Base-by-base conservation (phyloP, 805 yeast genomes). In the Ogataea minuta region DNA sequence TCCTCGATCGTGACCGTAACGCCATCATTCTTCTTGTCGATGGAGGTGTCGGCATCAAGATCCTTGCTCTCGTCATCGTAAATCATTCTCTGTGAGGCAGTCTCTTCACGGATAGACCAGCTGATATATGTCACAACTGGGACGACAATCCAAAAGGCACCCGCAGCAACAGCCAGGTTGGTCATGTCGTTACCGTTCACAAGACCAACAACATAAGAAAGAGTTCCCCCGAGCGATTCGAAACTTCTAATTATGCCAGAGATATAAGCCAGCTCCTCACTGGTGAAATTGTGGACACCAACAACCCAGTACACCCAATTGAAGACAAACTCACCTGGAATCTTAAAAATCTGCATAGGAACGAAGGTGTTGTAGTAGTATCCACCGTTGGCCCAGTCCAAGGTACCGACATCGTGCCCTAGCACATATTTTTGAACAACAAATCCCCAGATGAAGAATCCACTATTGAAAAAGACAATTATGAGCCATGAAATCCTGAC, bases 301-400 rank as follows among this genome's bases (percentile, higher is more conserved):
- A 52, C 43, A 3, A 48, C 46, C 62, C 62, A 57, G 34, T 47
- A 54, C 16, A 51, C 34, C 58, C 59, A 55, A 26, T 53, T 51
- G 44, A 53, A 54, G 3, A 46, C 36, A 8, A 49, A 38, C 40
- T 57, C 60, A 28, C 40, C 43, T 3, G 49, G 45, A 16, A 54
- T 44, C 16, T 49, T 54, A 40, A 53, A 55, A 8, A 55, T 25
- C 29, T 49, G 53, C 19, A 52, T 43, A 6, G 60, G 60, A 17
- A 55, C 41, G 34, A 37, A 55, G 3, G 52, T 17, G 23, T 34
- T 49, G 15, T 35, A 32, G 29, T 45, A 57, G 14, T 43, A 29
- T 7, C 45, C 34, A n/a, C 41, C 34, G 6, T 47, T 50, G 2
- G 33, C 15, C 55, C 55, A 57, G 30, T 57, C 60, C 3, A 57